phyloP scores from a whole-genome alignment of 2,329 filamentous ascomycete genomes.

The Exserohilum rostratum region DNA sequence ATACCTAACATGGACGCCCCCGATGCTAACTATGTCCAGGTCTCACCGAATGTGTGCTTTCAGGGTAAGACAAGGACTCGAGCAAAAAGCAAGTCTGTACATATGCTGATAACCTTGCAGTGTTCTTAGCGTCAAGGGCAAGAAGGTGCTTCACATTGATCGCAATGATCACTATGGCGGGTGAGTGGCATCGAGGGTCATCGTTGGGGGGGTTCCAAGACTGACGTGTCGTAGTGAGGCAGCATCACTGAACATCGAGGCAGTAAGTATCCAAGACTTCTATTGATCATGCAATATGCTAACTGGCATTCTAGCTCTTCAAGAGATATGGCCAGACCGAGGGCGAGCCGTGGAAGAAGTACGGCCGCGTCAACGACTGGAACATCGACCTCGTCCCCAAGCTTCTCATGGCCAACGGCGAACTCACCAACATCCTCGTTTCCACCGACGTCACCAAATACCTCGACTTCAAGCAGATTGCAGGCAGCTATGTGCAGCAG shows the following conservation, averaged over 20 bases:
- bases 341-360: slow-evolving; percentile 97
- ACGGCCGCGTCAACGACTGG: slow-evolving; percentile 96
- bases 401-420: slow-evolving; percentile 97
- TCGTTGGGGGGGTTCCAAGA: slow-evolving; percentile 10
- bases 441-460: slow-evolving; percentile 76
- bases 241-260: slow-evolving; percentile 93
- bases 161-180: slow-evolving; percentile 98
- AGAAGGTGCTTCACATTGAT: slow-evolving; percentile 99
- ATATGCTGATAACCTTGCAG: slow-evolving; percentile 54
- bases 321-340: slow-evolving; percentile 90
- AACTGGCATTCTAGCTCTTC: slow-evolving; percentile 72
- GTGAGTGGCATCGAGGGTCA: slow-evolving; percentile 60
- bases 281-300: slow-evolving; percentile 46
- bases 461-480: slow-evolving; percentile 68
- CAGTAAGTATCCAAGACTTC: slow-evolving; percentile 60
- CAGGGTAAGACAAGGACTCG: slow-evolving; percentile 68
- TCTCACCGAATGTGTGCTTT: slow-evolving; percentile 98
- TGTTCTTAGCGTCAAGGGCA: slow-evolving; percentile 96
- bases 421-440: slow-evolving; percentile 97
- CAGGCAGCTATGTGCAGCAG: slow-evolving; percentile 96
- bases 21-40: slow-evolving; percentile 61
- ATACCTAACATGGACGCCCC: slow-evolving; percentile 18
- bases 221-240: slow-evolving; percentile 71
- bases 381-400: slow-evolving; percentile 99
- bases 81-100: not conserved